Evolutionary conservation across 2,329 filamentous ascomycete genomes (phyloP), one percentile per base, ranked within the genome.

Genomic region (Bipolaris gigantea): DNA sequence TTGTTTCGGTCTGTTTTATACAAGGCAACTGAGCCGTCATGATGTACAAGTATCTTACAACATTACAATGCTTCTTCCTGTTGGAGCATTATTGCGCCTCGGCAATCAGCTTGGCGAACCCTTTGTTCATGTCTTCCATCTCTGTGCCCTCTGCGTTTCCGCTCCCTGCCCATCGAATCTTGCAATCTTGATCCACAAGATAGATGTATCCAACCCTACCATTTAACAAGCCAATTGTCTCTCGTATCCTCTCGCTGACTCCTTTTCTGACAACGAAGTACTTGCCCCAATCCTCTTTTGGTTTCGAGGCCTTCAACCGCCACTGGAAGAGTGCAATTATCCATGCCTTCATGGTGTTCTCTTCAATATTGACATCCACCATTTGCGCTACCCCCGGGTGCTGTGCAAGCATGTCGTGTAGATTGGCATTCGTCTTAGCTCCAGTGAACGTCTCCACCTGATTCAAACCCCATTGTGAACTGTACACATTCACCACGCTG

Each of bases 191-290:
- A 73, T 99, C 94, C 54, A 99, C 81, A 43, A 99, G 81, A 75
- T 96, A 99, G 4, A 92, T 88, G 76, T 97, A 97, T 34, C 92
- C 93, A 32, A 97, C 93, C 75, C 92, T 95, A 62, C 85, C 86
- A 76, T 99, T 99, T 70, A 96, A 78, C 71, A 96, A 73, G 5
- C 84, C 85, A 65, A 87, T 81, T 4, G 81, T 79, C 66, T 86
- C 83, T 60, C 82, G 79, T 36, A 86, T 76, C 16, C 77, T 72
- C 44, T 85, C 81, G 13, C 75, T 79, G 19, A 87, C 75, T 2
- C 84, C 84, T 56, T 78, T 82, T 55, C 80, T 76, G 16, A 87
- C 79, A 50, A 87, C 73, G 65, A 87, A 87, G 63, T 86, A 87
- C 53, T 77, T 77, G 19, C 73, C 75, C 74, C 85, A 83, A 50